phyloP scores from a whole-genome alignment of 2,329 filamentous ascomycete species.

The Colletotrichum gloeosporioides region DNA sequence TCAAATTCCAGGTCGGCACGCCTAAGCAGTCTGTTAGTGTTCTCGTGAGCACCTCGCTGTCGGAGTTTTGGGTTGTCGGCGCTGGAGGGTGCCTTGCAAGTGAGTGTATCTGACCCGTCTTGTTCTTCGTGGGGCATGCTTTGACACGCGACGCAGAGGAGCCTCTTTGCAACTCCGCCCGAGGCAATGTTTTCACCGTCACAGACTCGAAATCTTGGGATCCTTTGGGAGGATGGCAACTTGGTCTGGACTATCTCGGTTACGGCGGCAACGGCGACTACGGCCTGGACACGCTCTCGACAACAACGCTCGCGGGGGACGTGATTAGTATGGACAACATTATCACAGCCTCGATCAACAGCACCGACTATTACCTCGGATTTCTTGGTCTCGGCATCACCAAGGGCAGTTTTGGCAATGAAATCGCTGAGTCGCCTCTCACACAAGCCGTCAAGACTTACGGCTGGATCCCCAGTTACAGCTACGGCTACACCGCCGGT shows the following conservation, averaged over 20 bases:
- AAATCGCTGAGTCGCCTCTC: slow-evolving; percentile 56
- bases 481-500: slow-evolving; percentile 78
- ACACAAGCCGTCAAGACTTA: slow-evolving; percentile 63
- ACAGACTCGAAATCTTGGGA: slow-evolving; percentile 62
- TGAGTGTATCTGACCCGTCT: slow-evolving; percentile 36
- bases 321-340: slow-evolving; percentile 48
- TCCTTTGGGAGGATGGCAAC: slow-evolving; percentile 62
- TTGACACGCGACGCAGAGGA: slow-evolving; percentile 41
- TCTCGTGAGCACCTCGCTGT: slow-evolving; percentile 68
- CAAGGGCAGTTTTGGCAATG: slow-evolving; percentile 55
- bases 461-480: slow-evolving; percentile 71
- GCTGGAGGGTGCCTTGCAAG: slow-evolving; percentile 58
- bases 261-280: slow-evolving; percentile 68
- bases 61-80: slow-evolving; percentile 74
- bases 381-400: slow-evolving; percentile 62
- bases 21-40: slow-evolving; percentile 41
- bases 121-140: not conserved
- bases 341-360: slow-evolving; percentile 58
- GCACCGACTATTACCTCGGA: slow-evolving; percentile 60
- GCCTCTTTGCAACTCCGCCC: slow-evolving; percentile 56
- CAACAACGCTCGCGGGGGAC: slow-evolving; percentile 40
- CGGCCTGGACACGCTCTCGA: slow-evolving; percentile 58
- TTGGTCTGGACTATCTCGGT: slow-evolving; percentile 65
- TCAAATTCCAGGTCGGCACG: slow-evolving; percentile 63
- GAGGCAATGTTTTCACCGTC: slow-evolving; percentile 65